Evolutionary conservation across 768 basidiomycete genomes (phyloP), one percentile per base, ranked within the genome.

Genomic region (Amanita jacksonii): DNA sequence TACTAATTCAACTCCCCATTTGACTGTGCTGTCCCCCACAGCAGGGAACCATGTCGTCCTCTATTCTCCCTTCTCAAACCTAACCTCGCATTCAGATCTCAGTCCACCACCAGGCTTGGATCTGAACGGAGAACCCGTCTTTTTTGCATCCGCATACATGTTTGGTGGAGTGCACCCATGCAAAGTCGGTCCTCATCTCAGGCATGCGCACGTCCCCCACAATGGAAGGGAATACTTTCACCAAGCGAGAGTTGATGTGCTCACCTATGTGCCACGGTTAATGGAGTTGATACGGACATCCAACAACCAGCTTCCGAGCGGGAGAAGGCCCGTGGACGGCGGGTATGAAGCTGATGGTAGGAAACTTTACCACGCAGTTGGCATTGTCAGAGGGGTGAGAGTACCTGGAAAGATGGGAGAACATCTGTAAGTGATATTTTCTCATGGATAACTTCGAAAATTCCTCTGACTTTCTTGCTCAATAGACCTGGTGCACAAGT

Each of bases 271-370:
- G 39, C 55, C 68, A 0, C 59, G 62, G 19, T 73, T 71, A 41
- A 90, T 90, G 86, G 85, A 85, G 58, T 85, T 75, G 69, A 81
- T 89, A 5, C 64, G 38, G 0, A 74, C 85, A 0, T 69, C 73
- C 8, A 57, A 74, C 45, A 86, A 86, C 3, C 64, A 60, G 35
- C 67, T 85, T 42, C 79, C 85, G 4, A 50, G 57, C 2, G 77
- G 76, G 4, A 65, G 77, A 25, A 59, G 64, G 10, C 79, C 81
- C 0, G 67, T 88, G 13, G 77, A 82, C 51, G 87, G 84, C 1
- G 85, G 82, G 1, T 84, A 85, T 49, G 86, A 89, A 60, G 78
- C 84, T 25, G 59, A 65, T 47, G 85, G 83, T 1, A 59, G 55
- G 6, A 76, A 73, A 56, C 62, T 88, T 34, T 88, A 81, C 50